Conservation (phyloP, 2,329 filamentous ascomycete species). For the Aspergillus neoniger region DNA sequence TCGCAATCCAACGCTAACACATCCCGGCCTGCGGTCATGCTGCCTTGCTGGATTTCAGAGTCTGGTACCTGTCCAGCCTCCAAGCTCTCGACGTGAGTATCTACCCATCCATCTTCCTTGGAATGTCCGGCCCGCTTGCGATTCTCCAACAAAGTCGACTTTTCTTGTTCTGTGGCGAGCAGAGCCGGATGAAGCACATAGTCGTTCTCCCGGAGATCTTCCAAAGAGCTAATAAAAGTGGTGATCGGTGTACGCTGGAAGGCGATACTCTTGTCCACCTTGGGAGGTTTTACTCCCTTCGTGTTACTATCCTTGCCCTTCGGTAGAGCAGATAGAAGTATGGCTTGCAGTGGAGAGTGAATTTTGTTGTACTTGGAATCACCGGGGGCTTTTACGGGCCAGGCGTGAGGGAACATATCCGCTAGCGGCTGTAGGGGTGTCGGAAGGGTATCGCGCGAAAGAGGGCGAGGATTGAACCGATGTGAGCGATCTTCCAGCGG, state of each 20-base stretch:
- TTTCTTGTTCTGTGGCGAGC: constrained; percentile 60
- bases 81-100: constrained; percentile 68
- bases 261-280: constrained; percentile 66
- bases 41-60: constrained; percentile 72
- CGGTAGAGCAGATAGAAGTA: constrained; percentile 73
- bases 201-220: constrained; percentile 79
- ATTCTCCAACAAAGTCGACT: constrained; percentile 53
- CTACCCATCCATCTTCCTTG: constrained; percentile 72
- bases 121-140: constrained; percentile 55
- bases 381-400: constrained; percentile 85
- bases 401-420: constrained; percentile 82
- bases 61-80: constrained; percentile 70
- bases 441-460: constrained; percentile 41
- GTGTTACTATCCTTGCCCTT: constrained; percentile 69
- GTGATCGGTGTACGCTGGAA: constrained; percentile 80
- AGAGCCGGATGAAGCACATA: constrained; percentile 81
- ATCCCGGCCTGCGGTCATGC: constrained; percentile 77
- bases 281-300: constrained; percentile 60
- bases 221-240: constrained; percentile 69
- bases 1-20: constrained; percentile 89
- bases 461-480: constrained; percentile 36
- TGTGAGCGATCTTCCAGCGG: constrained; percentile 35
- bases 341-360: constrained; percentile 82
- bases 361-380: constrained; percentile 79
- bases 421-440: constrained; percentile 66